Percentiles rank a stretch among this genome's conserved stretches.
These are phyloP conservation scores for Daldinia eschscholtzii DNA, from an alignment of 2,329 filamentous ascomycete species.

Conservation along the genomic window DNA sequence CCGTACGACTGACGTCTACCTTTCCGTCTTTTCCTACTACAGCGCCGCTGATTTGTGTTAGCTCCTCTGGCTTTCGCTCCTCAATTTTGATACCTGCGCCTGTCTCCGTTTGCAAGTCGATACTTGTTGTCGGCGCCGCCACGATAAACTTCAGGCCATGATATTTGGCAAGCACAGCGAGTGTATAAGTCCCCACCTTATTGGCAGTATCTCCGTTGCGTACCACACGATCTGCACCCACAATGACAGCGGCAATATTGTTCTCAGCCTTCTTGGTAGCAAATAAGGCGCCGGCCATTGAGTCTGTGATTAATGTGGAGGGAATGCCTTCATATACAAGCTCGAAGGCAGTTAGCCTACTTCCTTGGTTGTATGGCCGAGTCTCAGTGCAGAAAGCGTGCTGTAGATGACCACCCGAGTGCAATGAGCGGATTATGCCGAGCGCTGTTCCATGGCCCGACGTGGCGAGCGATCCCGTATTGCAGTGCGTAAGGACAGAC, in stretches of 20 bases:
- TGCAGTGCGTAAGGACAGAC: constrained; percentile 96
- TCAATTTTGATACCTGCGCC: constrained; percentile 91
- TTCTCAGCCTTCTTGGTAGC: constrained; percentile 69
- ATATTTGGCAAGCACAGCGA: constrained; percentile 89
- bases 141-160: constrained; percentile 96
- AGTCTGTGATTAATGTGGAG: constrained; percentile 92
- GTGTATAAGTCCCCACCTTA: constrained; percentile 95
- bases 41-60: constrained; percentile 87
- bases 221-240: constrained; percentile 94
- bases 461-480: constrained; percentile 95
- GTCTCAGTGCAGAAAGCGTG: constrained; percentile 98
- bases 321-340: constrained; percentile 95
- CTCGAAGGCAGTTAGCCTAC: constrained; percentile 93
- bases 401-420: constrained; percentile 72
- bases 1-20: constrained; percentile 72
- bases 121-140: constrained; percentile 92
- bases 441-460: constrained; percentile 98
- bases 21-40: constrained; percentile 72
- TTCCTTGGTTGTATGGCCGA: constrained; percentile 97
- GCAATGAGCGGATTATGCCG: constrained; percentile 89
- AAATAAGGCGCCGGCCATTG: constrained; percentile 93
- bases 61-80: constrained; percentile 82
- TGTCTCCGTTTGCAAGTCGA: constrained; percentile 83
- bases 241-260: constrained; percentile 87
- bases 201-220: constrained; percentile 98